phyloP scores from a whole-genome alignment of 2,329 filamentous ascomycete species.

The Fusarium neocosmosporiellum region DNA sequence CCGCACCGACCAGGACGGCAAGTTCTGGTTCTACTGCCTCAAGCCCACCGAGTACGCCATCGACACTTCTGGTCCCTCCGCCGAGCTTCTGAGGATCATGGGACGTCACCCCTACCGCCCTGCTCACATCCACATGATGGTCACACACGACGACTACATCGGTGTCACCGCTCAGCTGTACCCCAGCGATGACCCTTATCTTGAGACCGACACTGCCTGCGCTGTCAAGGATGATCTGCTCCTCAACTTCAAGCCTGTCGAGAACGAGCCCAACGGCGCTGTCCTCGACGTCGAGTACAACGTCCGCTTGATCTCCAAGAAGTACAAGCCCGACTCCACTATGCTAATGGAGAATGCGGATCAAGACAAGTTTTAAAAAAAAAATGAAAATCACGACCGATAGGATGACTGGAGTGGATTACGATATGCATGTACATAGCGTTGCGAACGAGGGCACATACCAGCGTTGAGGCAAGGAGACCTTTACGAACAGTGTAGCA shows the following conservation, averaged over 20 bases:
- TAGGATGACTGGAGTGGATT: not conserved
- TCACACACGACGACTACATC: slow-evolving; percentile 73
- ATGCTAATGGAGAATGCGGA: slow-evolving; percentile 46
- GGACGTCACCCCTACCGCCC: slow-evolving; percentile 61
- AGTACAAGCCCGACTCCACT: slow-evolving; percentile 52
- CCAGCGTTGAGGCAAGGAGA: not conserved
- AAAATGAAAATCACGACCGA: not conserved
- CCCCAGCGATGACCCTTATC: slow-evolving; percentile 73
- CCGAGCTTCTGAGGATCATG: slow-evolving; percentile 57
- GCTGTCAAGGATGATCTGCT: slow-evolving; percentile 65
- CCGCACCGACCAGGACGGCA: slow-evolving; percentile 74
- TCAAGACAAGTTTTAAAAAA: slow-evolving; percentile 40
- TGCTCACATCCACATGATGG: slow-evolving; percentile 65
- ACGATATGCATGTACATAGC: not conserved
- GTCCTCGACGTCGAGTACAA: slow-evolving; percentile 56
- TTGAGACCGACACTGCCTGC: slow-evolving; percentile 61
- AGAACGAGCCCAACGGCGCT: slow-evolving; percentile 51
- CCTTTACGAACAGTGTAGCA: not conserved
- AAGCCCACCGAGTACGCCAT: slow-evolving; percentile 79
- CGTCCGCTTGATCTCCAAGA: slow-evolving; percentile 56
- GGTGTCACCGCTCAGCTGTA: slow-evolving; percentile 82
- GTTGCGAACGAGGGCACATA: not conserved
- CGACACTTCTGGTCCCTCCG: slow-evolving; percentile 68
- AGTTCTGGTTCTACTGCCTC: slow-evolving; percentile 80
- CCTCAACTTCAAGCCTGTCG: slow-evolving; percentile 60